Conservation (phyloP, 176 grass and related monocot genomes). For the Musa troglodytarum region DNA sequence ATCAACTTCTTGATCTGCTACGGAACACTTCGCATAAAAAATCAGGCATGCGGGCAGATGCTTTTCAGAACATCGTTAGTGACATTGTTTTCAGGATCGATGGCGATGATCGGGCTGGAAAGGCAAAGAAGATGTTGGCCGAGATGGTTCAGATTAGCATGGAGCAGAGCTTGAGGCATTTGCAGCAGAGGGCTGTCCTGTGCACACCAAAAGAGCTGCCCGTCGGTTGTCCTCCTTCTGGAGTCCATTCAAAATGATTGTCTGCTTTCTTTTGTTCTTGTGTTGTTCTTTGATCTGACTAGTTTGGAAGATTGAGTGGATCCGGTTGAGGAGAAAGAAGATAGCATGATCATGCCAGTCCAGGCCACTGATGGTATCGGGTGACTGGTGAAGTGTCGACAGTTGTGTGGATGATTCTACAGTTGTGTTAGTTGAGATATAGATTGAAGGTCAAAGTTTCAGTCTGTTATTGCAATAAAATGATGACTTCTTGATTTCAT, state of each 20-base stretch:
- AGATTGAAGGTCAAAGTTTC: too few species aligned
- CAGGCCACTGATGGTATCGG: slow-evolving; percentile 7
- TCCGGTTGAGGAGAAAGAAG: not conserved
- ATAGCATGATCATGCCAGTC: slow-evolving; percentile 11
- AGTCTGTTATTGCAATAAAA: too few species aligned
- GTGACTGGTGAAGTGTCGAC: slow-evolving; percentile 12
- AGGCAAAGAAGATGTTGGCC: slow-evolving; percentile 80
- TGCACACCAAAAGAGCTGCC: slow-evolving; percentile 8
- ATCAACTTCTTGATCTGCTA: slow-evolving; percentile 53
- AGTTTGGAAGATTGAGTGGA: not conserved
- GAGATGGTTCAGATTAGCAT: slow-evolving; percentile 97
- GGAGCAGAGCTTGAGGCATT: slow-evolving; percentile 88
- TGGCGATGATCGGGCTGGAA: slow-evolving; percentile 53
- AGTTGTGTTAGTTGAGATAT: not conserved
- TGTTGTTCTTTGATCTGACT: not conserved
- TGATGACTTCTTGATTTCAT: too few species aligned
- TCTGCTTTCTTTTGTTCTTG: not conserved
- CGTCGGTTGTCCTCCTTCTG: not conserved
- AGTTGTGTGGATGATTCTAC: not conserved
- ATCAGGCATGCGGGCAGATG: slow-evolving; percentile 40
- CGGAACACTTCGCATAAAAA: slow-evolving; percentile 40
- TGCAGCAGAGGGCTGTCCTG: slow-evolving; percentile 66
- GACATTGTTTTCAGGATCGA: slow-evolving; percentile 67
- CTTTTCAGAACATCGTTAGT: slow-evolving; percentile 71
- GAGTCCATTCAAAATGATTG: not conserved